Base-by-base conservation (phyloP, 1,284 basidiomycete genomes). In the Thecaphora thlaspeos region DNA sequence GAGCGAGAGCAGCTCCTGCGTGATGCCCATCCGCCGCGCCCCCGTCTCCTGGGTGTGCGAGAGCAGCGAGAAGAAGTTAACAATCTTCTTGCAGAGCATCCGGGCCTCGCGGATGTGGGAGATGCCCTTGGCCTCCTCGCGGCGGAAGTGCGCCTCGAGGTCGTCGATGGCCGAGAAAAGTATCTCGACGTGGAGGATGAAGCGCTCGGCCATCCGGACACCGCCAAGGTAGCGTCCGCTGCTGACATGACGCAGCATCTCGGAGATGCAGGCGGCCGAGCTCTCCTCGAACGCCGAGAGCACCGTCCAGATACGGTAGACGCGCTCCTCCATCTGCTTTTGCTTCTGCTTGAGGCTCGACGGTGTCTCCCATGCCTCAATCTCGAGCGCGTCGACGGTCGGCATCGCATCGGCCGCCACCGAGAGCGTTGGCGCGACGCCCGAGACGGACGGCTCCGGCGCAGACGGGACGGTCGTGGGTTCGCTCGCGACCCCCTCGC, bases 221-320 rank as follows among this genome's bases (percentile, higher is more conserved):
- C 94, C 94, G 72, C 97, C 93, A 49, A 96, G 83, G 78, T 97
- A 94, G 72, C 92, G 87, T 15, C 91, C 90, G 71, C 89, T 93
- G 82, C 91, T 95, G 80, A 99, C 95, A 74, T 95, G 91, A 56
- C 74, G 64, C 24, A 98, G 82, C 94, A 99, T 99, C 77, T 98
- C 94, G 22, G 91, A 94, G 69, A 99, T 99, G 80, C 95, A 95
- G 5, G 94, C 93, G n/a, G 94, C 94, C 68, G 90, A 93, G 34
- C 91, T 94, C 81, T 99, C 94, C 79, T 99, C 94, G 70, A 97
- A 99, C 2, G 93, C 91, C 18, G 92, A 96, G 28, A 99, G 83
- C 28, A 98, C 92, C 83, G 93, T 96, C 94, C 94, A 99, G 73
- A 99, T 97, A 49, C 93, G 88, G 81, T 93, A 94, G 11, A 99